Evolutionary conservation across 1,284 basidiomycete genomes (phyloP).

Genomic region (Microbotryomycetes sp.): DNA sequence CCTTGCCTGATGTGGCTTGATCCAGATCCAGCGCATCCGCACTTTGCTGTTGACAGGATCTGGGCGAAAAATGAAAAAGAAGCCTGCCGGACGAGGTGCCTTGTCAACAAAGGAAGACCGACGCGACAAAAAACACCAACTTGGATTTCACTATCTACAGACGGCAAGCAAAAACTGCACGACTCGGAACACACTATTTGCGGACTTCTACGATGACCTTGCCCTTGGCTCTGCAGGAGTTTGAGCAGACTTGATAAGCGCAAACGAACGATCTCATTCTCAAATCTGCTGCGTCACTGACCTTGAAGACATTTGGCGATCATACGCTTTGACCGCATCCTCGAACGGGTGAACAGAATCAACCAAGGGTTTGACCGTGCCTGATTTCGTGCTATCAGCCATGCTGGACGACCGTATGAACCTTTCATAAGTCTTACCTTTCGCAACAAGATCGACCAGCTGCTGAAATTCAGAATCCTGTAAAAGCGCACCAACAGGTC

Average conservation of each 20-base stretch:
- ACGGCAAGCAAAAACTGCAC: too few relatives aligned
- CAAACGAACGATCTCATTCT: too few relatives aligned
- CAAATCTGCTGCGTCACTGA: neutral
- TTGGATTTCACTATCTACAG: too few relatives aligned
- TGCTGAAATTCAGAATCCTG: conserved; percentile 28
- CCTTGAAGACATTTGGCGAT: conserved; percentile 51
- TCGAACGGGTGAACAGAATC: conserved; percentile 58
- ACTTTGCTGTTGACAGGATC: too few relatives aligned
- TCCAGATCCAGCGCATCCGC: too few relatives aligned
- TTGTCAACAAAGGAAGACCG: too few relatives aligned
- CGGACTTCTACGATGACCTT: conserved; percentile 51
- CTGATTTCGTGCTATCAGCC: conserved; percentile 38
- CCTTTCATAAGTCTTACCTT: conserved; percentile 3
- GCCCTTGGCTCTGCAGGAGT: conserved; percentile 48
- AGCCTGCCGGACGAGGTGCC: too few relatives aligned
- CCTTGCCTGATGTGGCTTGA: too few relatives aligned
- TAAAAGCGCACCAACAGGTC: neutral
- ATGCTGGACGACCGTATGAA: neutral
- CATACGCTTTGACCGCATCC: conserved; percentile 56
- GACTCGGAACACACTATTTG: too few relatives aligned
- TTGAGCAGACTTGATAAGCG: too few relatives aligned
- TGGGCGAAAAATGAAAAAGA: too few relatives aligned
- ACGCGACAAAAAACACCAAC: too few relatives aligned
- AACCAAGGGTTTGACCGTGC: conserved; percentile 54
- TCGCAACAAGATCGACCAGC: conserved; percentile 42